A percentile compares a stretch with the other conserved stretches of the same genome.
Conservation (phyloP, 371 early-diverging fungal species). For the Mortierella sp. region DNA sequence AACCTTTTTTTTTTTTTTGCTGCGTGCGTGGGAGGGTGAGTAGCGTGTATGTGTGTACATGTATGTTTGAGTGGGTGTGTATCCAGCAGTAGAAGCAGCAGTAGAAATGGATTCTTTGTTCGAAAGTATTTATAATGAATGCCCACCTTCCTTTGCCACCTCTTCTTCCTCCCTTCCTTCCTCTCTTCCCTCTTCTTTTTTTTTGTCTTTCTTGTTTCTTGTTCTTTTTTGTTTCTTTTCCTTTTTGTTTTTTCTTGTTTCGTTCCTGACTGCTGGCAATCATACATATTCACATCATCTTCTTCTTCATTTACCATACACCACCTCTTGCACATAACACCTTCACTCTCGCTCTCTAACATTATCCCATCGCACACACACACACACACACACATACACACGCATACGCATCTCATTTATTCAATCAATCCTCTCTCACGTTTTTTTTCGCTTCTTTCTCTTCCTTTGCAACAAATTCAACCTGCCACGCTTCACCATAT, state of each 20-base stretch:
- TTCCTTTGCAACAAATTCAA: background rate
- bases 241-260: background rate
- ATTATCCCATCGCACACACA: background rate
- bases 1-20: background rate
- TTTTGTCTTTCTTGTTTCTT: background rate
- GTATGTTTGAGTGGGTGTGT: background rate
- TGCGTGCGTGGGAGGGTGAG: background rate
- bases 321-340: no score
- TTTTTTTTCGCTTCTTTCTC: background rate
- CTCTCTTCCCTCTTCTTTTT: background rate
- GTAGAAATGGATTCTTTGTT: background rate
- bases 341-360: background rate
- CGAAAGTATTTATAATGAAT: slow-evolving; percentile 9
- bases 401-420: background rate
- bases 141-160: slow-evolving; percentile 7
- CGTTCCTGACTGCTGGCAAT: background rate
- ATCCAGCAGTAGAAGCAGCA: background rate
- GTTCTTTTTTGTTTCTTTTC: background rate
- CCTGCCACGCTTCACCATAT: background rate
- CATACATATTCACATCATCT: background rate
- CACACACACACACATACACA: background rate
- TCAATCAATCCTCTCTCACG: background rate
- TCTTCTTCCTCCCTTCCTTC: background rate
- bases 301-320: no score
- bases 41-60: background rate